A percentile compares a stretch with the other conserved stretches of the same genome.
These are phyloP conservation scores for Sequoiadendron giganteum DNA, from an alignment of 75 land plant species.

Conservation along the genomic window DNA sequence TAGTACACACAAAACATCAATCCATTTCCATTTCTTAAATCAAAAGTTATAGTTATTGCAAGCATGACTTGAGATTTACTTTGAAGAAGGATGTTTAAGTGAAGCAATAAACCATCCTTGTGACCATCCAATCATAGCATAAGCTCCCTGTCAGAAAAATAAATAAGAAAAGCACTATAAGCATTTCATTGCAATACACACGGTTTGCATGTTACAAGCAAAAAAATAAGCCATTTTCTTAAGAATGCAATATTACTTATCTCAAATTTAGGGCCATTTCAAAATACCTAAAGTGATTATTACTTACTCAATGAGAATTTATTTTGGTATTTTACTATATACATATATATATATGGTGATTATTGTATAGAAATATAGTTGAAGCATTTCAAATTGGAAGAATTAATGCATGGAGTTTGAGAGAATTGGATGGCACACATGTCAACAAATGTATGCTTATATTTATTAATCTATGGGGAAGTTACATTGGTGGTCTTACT, in stretches of 20 bases:
- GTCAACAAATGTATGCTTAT: no score
- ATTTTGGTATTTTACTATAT: not conserved
- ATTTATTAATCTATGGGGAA: no score
- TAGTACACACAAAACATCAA: not conserved
- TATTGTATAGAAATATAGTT: not conserved
- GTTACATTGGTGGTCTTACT: no score
- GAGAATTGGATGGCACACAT: no score
- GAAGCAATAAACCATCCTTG: constrained; percentile 95
- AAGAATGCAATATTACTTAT: not conserved
- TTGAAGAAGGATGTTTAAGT: constrained; percentile 64
- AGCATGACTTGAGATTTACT: constrained; percentile 27
- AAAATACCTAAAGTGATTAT: no score
- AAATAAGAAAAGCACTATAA: not conserved
- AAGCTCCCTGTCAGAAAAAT: constrained; percentile 43
- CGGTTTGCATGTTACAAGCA: not conserved
- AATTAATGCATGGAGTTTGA: no score
- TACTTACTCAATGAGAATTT: not conserved
- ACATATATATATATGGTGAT: not conserved
- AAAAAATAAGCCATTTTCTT: not conserved
- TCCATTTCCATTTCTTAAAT: not conserved
- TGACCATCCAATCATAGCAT: constrained; percentile 66
- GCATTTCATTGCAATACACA: not conserved
- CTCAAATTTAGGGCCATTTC: not conserved
- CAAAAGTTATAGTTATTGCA: not conserved
- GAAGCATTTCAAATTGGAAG: not conserved